Conservation (phyloP, 192 early-diverging fungal genomes). For the Cladochytrium replicatum region DNA sequence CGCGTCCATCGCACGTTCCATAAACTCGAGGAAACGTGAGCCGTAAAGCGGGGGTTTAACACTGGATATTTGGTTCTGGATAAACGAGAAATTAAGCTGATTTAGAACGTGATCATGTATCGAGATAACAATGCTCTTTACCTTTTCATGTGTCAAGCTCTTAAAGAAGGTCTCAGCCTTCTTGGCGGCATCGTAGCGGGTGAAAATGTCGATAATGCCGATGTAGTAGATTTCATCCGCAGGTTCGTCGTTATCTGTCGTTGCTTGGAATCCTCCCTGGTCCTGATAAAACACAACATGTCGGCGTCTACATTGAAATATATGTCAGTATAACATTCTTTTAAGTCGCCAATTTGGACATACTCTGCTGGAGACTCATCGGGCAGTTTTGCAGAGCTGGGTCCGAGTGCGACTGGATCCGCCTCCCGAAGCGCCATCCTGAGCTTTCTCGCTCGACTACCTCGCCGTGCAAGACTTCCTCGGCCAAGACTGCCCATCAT, state of each 20-base stretch:
- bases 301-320: conserved; percentile 36
- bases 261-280: conserved; percentile 76
- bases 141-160: conserved; percentile 65
- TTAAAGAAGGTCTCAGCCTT: conserved; percentile 86
- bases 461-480: conserved; percentile 5
- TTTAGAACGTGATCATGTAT: neutral
- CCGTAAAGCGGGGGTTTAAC: conserved; percentile 85
- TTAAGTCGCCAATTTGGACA: neutral
- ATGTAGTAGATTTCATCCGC: conserved; percentile 75
- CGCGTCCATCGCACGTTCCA: conserved; percentile 46
- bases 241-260: conserved; percentile 59
- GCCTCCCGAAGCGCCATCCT: conserved; percentile 32
- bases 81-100: neutral
- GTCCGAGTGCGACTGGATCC: conserved; percentile 49
- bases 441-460: conserved; percentile 5
- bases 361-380: conserved; percentile 45
- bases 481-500: conserved; percentile 11
- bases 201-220: conserved; percentile 97
- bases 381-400: conserved; percentile 40
- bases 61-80: conserved; percentile 50
- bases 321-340: conserved; percentile 4
- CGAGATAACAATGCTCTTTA: conserved; percentile 11
- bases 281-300: conserved; percentile 84
- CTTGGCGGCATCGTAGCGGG: conserved; percentile 83
- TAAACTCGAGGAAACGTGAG: conserved; percentile 80